These are phyloP conservation scores for Gomphus sp. DNA, from an alignment of 1,284 basidiomycete genomes.

Conservation along the genomic window DNA sequence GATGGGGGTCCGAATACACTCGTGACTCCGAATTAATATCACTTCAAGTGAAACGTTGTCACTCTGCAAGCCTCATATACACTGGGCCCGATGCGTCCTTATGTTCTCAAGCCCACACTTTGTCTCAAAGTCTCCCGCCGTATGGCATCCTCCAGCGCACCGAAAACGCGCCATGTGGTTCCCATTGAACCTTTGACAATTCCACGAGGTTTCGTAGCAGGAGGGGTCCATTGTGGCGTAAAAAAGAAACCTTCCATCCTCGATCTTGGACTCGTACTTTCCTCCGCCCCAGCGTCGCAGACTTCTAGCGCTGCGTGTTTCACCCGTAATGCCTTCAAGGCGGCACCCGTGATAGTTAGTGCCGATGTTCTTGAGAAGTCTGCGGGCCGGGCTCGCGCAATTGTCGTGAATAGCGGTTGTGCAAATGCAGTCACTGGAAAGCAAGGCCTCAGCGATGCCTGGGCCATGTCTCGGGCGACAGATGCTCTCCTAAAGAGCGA, in stretches of 20 bases:
- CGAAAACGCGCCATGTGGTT: slow-evolving; percentile 26
- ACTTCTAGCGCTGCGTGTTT: slow-evolving; percentile 88
- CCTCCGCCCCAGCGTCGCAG: slow-evolving; percentile 48
- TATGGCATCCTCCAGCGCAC: neutral
- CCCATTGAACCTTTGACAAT: slow-evolving; percentile 24
- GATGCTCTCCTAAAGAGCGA: slow-evolving; percentile 46
- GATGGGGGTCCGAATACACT: neutral
- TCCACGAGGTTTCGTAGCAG: slow-evolving; percentile 54
- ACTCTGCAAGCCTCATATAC: too few species aligned
- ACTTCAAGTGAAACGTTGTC: neutral
- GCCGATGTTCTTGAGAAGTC: slow-evolving; percentile 61
- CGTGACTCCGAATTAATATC: neutral
- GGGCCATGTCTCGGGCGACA: slow-evolving; percentile 73
- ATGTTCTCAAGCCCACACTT: neutral
- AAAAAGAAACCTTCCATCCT: slow-evolving; percentile 65
- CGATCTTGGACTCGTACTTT: slow-evolving; percentile 83
- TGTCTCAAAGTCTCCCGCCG: neutral
- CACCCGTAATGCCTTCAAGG: slow-evolving; percentile 94
- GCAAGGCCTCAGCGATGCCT: slow-evolving; percentile 83
- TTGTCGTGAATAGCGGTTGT: slow-evolving; percentile 94
- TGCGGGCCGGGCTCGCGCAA: slow-evolving; percentile 61
- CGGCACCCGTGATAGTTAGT: slow-evolving; percentile 87
- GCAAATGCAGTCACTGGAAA: slow-evolving; percentile 92
- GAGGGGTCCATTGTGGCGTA: slow-evolving; percentile 72
- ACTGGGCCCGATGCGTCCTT: neutral